Conservation (phyloP, 306 rosid genomes). For the Cicer judaicum region DNA sequence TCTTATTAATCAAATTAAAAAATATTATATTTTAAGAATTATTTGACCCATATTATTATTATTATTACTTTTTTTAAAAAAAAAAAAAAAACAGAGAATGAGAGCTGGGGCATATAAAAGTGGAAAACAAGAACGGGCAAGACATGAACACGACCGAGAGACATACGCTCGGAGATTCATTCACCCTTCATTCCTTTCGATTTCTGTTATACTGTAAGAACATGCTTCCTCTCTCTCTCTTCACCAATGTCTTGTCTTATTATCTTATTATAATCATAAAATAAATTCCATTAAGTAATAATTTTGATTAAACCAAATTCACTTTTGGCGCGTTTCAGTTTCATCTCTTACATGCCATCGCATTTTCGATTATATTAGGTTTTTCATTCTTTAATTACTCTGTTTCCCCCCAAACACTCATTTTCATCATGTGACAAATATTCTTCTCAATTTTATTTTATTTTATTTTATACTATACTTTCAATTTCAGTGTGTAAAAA, state of each 20-base stretch:
- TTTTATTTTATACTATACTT: neutral
- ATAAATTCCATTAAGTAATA: too few species aligned
- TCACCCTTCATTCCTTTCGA: neutral
- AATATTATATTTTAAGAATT: too few species aligned
- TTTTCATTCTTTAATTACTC: constrained; percentile 18
- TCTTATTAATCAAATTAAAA: too few species aligned
- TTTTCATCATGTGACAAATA: neutral
- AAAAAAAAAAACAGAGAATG: too few species aligned
- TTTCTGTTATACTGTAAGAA: neutral
- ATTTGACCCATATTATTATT: too few species aligned
- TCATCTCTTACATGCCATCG: constrained; percentile 26
- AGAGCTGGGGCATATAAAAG: neutral
- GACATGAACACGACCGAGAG: neutral
- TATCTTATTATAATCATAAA: too few species aligned
- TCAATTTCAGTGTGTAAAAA: neutral
- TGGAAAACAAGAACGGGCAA: neutral
- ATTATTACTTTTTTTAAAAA: too few species aligned
- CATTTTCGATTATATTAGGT: constrained; percentile 26
- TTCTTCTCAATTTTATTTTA: constrained; percentile 10
- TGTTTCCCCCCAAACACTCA: neutral
- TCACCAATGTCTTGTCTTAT: neutral
- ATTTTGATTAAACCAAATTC: too few species aligned
- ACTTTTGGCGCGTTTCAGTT: too few species aligned
- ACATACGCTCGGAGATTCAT: neutral
- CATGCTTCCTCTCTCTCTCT: neutral